Conservation (phyloP, 441 rosid species). For the Brassica hybrid region DNA sequence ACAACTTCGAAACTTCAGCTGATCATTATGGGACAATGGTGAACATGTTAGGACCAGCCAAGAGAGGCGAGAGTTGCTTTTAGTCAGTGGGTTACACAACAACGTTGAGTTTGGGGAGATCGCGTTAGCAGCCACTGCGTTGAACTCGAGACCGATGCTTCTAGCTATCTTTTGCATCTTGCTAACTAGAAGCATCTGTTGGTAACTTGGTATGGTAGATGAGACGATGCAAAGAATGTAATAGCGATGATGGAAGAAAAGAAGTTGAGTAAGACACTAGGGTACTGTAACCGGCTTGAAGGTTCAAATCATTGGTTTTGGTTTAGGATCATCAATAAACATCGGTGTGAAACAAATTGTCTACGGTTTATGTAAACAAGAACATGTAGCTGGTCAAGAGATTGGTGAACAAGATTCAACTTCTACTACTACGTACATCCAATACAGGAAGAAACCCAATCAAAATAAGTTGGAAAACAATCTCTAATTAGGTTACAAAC, state of each 20-base stretch:
- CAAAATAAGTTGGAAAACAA: neutral
- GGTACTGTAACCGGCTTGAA: too few species aligned
- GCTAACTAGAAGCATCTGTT: constrained; percentile 44
- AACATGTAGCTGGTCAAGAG: neutral
- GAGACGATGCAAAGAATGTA: constrained; percentile 41
- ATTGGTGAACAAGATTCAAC: neutral
- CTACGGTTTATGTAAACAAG: neutral
- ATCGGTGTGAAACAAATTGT: neutral
- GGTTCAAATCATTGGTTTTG: too few species aligned
- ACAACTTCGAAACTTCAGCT: constrained; percentile 43
- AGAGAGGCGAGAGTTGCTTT: constrained; percentile 56
- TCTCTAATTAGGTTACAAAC: constrained; percentile 10
- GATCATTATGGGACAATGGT: constrained; percentile 66
- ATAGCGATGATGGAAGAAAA: constrained; percentile 43
- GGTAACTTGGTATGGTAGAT: constrained; percentile 41
- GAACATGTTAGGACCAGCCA: constrained; percentile 53
- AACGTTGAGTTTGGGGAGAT: constrained; percentile 44
- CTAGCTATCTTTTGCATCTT: constrained; percentile 44
- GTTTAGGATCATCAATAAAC: neutral
- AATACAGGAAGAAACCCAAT: neutral
- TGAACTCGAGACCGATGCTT: constrained; percentile 48
- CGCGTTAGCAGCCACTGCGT: constrained; percentile 46
- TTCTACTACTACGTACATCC: neutral
- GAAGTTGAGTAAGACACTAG: constrained; percentile 41
- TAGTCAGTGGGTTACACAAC: constrained; percentile 53